A percentile compares a stretch with the other conserved stretches of the same genome.
Evolutionary conservation across 345 rosid genomes (phyloP).

Genomic region (Streptanthus diversifolius): DNA sequence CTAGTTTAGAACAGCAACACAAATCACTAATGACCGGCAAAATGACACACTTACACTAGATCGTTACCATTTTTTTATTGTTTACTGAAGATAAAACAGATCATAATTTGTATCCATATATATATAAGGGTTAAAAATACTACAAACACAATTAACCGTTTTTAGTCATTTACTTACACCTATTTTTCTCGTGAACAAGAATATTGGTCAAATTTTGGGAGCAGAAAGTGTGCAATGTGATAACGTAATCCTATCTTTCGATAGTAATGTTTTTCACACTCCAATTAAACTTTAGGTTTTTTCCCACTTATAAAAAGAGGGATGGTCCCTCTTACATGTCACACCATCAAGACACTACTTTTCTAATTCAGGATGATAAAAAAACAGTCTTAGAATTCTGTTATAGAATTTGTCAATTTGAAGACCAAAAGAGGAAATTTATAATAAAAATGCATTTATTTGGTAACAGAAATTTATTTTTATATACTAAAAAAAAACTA

Average conservation of each 20-base stretch:
- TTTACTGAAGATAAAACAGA: neutral
- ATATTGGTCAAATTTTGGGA: no score
- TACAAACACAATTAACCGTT: neutral
- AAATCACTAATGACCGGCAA: neutral
- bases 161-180: no score
- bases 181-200: no score
- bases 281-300: conserved; percentile 4
- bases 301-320: neutral
- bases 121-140: neutral
- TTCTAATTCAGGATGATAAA: neutral
- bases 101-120: neutral
- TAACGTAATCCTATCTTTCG: neutral
- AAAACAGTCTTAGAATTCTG: neutral
- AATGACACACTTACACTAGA: neutral
- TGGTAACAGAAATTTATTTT: neutral
- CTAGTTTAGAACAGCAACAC: no score
- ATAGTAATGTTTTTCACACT: conserved; percentile 2
- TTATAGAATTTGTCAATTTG: neutral
- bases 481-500: neutral
- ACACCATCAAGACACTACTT: conserved; percentile 6
- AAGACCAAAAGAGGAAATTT: neutral
- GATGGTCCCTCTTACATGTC: conserved; percentile 6
- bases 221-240: no score
- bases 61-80: neutral
- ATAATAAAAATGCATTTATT: neutral